These are phyloP conservation scores for Persicaria maculosa DNA, from an alignment of 148 eudicot species.

Conservation along the genomic window DNA sequence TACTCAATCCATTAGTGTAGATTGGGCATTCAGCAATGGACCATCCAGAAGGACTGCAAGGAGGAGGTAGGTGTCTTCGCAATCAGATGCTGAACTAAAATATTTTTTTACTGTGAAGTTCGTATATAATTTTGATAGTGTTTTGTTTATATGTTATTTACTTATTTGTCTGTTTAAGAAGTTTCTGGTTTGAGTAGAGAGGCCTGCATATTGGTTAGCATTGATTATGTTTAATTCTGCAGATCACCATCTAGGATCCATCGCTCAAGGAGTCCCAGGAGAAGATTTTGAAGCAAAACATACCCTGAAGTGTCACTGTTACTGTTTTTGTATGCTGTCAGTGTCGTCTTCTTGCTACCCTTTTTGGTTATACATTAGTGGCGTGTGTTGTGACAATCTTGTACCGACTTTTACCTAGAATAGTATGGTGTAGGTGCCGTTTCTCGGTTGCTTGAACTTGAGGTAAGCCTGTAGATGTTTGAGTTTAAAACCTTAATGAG, in stretches of 20 bases:
- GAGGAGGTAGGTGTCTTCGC: slow-evolving; percentile 37
- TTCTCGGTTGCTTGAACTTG: background rate
- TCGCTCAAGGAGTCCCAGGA: slow-evolving; percentile 71
- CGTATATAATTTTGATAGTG: background rate
- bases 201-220: background rate
- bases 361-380: background rate
- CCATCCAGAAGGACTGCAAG: slow-evolving; percentile 46
- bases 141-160: background rate
- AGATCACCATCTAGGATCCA: slow-evolving; percentile 54
- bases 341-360: background rate
- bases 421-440: background rate
- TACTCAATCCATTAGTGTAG: slow-evolving; percentile 63
- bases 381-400: background rate
- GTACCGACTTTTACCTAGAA: background rate
- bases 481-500: background rate
- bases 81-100: background rate
- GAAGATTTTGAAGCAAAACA: slow-evolving; percentile 37
- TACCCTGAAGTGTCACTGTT: background rate
- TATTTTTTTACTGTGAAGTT: background rate
- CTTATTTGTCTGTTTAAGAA: background rate
- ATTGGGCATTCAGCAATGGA: slow-evolving; percentile 96
- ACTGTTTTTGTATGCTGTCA: background rate
- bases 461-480: background rate
- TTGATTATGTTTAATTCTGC: slow-evolving; percentile 10
- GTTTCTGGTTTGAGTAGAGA: background rate